Evolutionary conservation across 495 filamentous ascomycete genomes (phyloP), one percentile per base, ranked within the genome.

Genomic region (Lindgomyces ingoldianus): DNA sequence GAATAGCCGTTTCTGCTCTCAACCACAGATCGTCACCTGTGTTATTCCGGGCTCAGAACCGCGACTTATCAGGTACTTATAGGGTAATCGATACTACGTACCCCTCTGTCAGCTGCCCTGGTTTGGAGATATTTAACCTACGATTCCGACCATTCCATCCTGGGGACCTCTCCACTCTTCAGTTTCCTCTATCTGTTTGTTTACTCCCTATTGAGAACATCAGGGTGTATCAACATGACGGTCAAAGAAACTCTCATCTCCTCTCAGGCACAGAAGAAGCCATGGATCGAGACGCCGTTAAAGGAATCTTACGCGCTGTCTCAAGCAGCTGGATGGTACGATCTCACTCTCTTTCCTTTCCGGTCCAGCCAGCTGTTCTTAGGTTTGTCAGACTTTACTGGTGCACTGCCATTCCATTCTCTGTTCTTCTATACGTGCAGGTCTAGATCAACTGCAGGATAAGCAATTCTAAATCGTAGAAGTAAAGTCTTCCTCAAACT

Each of bases 401-500:
- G 9, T 22, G 18, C 49, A 8, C 26, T 33, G 42, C 56, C 50
- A 29, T 53, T 51, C 30, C 26, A 22, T 44, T 51, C 18, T 26
- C 51, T 50, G 33, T 46, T 30, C 29, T 50, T 3, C 51, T 44
- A 33, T 41, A 26, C 9, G 44, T 30, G 16, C 26, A 57, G 1
- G 18, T 33, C 39, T 25, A 14, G 27, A 8, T 46, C 19, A 9
- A 26, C 3, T 56, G 11, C 42, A 56, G 42, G 29, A 65, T 62
- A 52, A 56, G 69, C 51, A 58, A 46, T 60, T 68, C 72, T 74
- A 71, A 76, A 69, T 68, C 56, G 66, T 66, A 73, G 67, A 72
- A 78, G 76, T 71, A 74, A 74, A 75, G 62, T 98, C 77, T 93
- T 88, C 76, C 87, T 98, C 69, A 98, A 98, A 74, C 86, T 97